Evolutionary conservation across 441 rosid genomes (phyloP).

Genomic region (Populus hybrid): DNA sequence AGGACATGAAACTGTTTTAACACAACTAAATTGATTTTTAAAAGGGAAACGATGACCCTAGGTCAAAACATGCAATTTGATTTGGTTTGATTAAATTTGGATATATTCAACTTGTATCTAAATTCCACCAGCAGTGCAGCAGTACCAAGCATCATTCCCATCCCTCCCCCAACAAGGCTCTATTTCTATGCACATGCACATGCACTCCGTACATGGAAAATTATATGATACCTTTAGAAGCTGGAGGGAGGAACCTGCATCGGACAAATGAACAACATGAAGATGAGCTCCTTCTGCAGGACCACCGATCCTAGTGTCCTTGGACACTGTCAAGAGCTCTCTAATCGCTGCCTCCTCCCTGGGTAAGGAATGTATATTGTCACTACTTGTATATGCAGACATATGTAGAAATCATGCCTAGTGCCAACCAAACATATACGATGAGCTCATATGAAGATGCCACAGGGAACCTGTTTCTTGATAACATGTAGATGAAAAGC

Average conservation of each 20-base stretch:
- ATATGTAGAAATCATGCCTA: slow-evolving; percentile 2
- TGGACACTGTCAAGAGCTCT: slow-evolving; percentile 63
- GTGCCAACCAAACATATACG: background rate
- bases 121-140: too few species aligned
- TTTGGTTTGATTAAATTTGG: background rate
- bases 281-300: slow-evolving; percentile 91
- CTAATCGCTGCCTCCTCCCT: slow-evolving; percentile 94
- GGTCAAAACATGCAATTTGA: background rate
- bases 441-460: background rate
- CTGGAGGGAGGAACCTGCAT: slow-evolving; percentile 72
- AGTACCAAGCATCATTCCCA: too few species aligned
- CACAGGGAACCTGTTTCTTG: background rate
- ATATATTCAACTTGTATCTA: too few species aligned
- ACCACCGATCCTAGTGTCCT: slow-evolving; percentile 71
- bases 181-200: background rate
- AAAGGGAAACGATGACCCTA: background rate
- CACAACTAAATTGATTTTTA: background rate
- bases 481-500: background rate
- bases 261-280: slow-evolving; percentile 92
- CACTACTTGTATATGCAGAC: slow-evolving; percentile 8
- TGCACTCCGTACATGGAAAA: background rate
- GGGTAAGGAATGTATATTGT: slow-evolving; percentile 13
- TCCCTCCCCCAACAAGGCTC: background rate
- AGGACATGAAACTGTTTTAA: background rate
- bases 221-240: slow-evolving; percentile 59